A percentile compares a stretch with the other conserved stretches of the same genome.
Evolutionary conservation across 2,329 filamentous ascomycete genomes (phyloP).

Genomic region (Fusarium sororula): DNA sequence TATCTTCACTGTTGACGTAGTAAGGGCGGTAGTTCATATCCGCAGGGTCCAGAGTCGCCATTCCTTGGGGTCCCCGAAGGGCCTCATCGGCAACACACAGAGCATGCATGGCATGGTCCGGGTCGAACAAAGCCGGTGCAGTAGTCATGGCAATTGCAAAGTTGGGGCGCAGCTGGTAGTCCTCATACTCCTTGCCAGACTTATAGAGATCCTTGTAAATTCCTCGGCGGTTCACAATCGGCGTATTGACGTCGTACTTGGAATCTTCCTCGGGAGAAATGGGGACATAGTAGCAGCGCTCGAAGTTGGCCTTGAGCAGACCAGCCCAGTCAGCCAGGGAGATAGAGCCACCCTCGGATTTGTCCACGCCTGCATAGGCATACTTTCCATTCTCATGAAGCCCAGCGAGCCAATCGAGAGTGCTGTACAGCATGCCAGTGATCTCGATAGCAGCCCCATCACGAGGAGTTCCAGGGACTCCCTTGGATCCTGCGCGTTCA

Average conservation of each 20-base stretch:
- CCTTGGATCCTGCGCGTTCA: slow-evolving; percentile 87
- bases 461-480: slow-evolving; percentile 92
- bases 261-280: slow-evolving; percentile 72
- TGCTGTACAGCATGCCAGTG: slow-evolving; percentile 91
- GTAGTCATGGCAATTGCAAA: slow-evolving; percentile 96
- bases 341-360: slow-evolving; percentile 67
- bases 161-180: slow-evolving; percentile 95
- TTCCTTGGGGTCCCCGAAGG: slow-evolving; percentile 87
- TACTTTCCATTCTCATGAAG: slow-evolving; percentile 76
- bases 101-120: slow-evolving; percentile 79
- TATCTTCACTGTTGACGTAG: slow-evolving; percentile 96
- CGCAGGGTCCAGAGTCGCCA: slow-evolving; percentile 92
- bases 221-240: slow-evolving; percentile 85
- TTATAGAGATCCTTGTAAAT: slow-evolving; percentile 98
- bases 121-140: slow-evolving; percentile 86
- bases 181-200: slow-evolving; percentile 94
- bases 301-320: slow-evolving; percentile 85
- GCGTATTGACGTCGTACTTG: slow-evolving; percentile 81
- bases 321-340: slow-evolving; percentile 81
- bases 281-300: slow-evolving; percentile 91
- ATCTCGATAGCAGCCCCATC: slow-evolving; percentile 97
- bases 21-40: slow-evolving; percentile 95
- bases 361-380: slow-evolving; percentile 76
- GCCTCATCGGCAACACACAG: slow-evolving; percentile 81
- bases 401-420: slow-evolving; percentile 79